phyloP scores from a whole-genome alignment of 2,329 filamentous ascomycete genomes.

The Fusarium aywerte region DNA sequence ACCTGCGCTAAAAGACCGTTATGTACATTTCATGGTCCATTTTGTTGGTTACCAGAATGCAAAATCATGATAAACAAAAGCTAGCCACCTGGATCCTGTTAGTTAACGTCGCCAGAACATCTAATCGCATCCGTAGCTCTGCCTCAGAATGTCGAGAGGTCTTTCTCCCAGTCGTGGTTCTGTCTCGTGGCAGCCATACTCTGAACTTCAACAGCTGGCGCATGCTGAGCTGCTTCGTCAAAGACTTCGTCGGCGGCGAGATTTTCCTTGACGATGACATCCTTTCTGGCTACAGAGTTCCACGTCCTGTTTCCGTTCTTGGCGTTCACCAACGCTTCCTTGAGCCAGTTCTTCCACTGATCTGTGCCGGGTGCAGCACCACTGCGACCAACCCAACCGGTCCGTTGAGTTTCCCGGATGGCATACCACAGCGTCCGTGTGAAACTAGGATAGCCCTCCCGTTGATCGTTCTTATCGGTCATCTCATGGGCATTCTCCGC shows the following conservation, averaged over 20 bases:
- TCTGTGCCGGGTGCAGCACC: conserved; percentile 63
- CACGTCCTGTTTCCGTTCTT: conserved; percentile 50
- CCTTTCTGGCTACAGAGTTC: conserved; percentile 61
- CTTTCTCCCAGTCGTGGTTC: conserved; percentile 39
- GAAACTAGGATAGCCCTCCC: conserved; percentile 59
- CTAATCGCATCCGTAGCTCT: background rate
- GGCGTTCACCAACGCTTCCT: conserved; percentile 58
- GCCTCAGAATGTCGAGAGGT: conserved; percentile 41
- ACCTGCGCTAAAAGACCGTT: background rate
- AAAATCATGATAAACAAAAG: background rate
- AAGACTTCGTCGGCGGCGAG: conserved; percentile 25
- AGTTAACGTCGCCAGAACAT: background rate
- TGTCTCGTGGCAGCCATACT: conserved; percentile 12
- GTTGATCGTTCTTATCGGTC: conserved; percentile 47
- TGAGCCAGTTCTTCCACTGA: conserved; percentile 66
- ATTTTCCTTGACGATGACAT: conserved; percentile 58
- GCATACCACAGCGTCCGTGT: conserved; percentile 69
- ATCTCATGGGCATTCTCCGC: conserved; percentile 50
- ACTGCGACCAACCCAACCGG: conserved; percentile 63
- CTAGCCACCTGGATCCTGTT: background rate
- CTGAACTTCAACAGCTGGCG: conserved; percentile 46
- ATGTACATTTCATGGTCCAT: background rate
- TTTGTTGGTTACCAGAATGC: background rate
- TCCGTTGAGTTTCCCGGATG: conserved; percentile 63
- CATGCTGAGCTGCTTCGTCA: conserved; percentile 48